Evolutionary conservation across 2,329 filamentous ascomycete genomes (phyloP), one percentile per base, ranked within the genome.

Genomic region (Amauroascus verrucosus): DNA sequence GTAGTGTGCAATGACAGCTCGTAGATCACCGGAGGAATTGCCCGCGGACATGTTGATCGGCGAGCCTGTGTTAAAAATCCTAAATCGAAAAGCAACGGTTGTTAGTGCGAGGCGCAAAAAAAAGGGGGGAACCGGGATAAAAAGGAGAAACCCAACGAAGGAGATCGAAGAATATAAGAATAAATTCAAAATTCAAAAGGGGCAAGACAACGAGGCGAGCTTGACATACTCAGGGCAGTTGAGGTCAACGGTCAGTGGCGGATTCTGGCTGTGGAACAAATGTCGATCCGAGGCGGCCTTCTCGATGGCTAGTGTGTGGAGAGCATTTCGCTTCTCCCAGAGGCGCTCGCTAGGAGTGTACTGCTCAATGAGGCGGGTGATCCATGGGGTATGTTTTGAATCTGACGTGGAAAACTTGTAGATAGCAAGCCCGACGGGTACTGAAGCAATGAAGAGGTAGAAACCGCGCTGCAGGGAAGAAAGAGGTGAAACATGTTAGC

Each of bases 11-110:
- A 82, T 78, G 53, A 84, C 72, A 50, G 75, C 66, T 63, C 77
- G 77, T 60, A 86, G 70, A 63, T 83, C 77, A 47, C 76, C 77
- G 53, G 75, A 68, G 44, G 71, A 70, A 57, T 78, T 77, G 49
- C 83, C 83, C 41, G 83, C 80, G 30, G 76, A 70, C 53, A 84
- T 77, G 63, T 86, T 86, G 68, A 74, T 82, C 14, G 81, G 81
- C 1, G 79, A 79, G 50, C 79, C 77, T 20, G 71, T 68, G 64
- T 85, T 84, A 70, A 85, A 78, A 58, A 78, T 71, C 61, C 82
- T 85, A 63, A 16, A 38, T 40, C 22, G 2, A 28, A 49, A 32
- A 33, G 18, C n/a, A n/a, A n/a, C n/a, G n/a, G 22, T 14, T 14
- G 22, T 45, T 14, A 45, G 16, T 43, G 13, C 13, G 11, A 46